These are phyloP conservation scores for Clonostachys byssicola DNA, from an alignment of 2,329 filamentous ascomycete genomes.

Conservation along the genomic window DNA sequence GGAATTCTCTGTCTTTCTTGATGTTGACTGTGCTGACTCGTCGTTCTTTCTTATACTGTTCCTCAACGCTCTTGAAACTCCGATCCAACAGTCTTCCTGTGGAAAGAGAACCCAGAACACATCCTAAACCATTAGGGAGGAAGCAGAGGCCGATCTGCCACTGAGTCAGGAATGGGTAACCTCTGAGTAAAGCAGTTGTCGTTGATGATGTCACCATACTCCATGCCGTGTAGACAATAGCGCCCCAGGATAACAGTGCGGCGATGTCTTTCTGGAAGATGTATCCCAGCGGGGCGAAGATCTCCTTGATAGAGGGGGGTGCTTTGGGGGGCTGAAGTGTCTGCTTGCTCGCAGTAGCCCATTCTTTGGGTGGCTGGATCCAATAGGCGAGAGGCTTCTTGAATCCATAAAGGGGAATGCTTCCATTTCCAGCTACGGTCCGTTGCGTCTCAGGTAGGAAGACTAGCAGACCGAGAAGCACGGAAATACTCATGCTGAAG, in stretches of 20 bases:
- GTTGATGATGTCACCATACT: constrained; percentile 38
- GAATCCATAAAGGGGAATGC: constrained; percentile 12
- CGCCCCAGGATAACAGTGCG: constrained; percentile 34
- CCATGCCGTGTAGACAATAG: constrained; percentile 30
- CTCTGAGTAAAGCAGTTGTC: constrained; percentile 28
- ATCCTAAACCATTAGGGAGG: constrained; percentile 14
- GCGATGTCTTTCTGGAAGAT: constrained; percentile 36
- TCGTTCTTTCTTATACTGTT: constrained; percentile 17
- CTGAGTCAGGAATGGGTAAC: constrained; percentile 13
- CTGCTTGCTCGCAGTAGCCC: constrained; percentile 4
- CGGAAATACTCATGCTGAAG: constrained; percentile 10
- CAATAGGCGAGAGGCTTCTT: constrained; percentile 13
- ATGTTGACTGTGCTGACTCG: background rate
- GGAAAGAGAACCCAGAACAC: constrained; percentile 28
- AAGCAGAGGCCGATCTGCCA: constrained; percentile 14
- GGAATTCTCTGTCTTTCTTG: constrained; percentile 26
- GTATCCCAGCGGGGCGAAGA: constrained; percentile 28
- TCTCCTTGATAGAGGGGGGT: constrained; percentile 16
- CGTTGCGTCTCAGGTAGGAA: constrained; percentile 20
- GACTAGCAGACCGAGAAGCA: constrained; percentile 12
- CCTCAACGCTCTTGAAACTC: constrained; percentile 20
- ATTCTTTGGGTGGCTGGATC: constrained; percentile 5
- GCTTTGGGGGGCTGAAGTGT: background rate
- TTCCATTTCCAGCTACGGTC: constrained; percentile 17
- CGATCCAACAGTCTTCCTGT: constrained; percentile 35